Base-by-base conservation (phyloP, 768 basidiomycete genomes). In the Boletus insuetus region DNA sequence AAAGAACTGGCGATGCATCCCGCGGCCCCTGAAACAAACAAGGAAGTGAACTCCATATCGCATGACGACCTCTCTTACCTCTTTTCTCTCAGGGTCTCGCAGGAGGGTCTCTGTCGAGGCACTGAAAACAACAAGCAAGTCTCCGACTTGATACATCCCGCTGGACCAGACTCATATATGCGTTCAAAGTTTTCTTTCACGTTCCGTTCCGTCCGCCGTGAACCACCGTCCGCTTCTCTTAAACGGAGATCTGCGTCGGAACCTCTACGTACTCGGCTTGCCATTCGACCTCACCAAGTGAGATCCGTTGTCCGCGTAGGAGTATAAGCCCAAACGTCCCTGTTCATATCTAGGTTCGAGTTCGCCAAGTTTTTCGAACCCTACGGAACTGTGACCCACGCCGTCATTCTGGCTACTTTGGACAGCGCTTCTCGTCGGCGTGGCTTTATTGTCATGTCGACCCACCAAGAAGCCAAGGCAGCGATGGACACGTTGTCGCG, bases 281-380 rank as follows among this genome's bases (percentile, higher is more conserved):
- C 91, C 91, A 7, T 91, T 91, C 63, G 85, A 87, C 62, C 77
- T 92, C 34, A 85, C 85, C 17, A 88, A 90, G 90, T 90, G 63
- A 50, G 79, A 64, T 48, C 17, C 37, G 32, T 47, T 51, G 40
- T 46, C 46, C 6, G 1, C 43, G 6, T 37, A 34, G 24, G 22
- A 16, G 2, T 13, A 35, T 26, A 10, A 20, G 6, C 12, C 22
- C 43, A 22, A 34, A 48, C n/a, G 2, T 20, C 40, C 11, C 19
- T 39, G 5, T 43, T 55, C 41, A 26, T 46, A 16, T 22, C 38
- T 26, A 77, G 75, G 58, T n/a, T 73, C 55, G 89, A 89, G 56
- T 86, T 89, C 60, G 67, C 77, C 24, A 74, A 76, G 38, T 60
- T 86, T 6, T 92, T 89, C 63, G 79, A 82, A 49, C 79, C 75